Evolutionary conservation across 306 rosid species (phyloP).

Genomic region (Abrus pulchellus): DNA sequence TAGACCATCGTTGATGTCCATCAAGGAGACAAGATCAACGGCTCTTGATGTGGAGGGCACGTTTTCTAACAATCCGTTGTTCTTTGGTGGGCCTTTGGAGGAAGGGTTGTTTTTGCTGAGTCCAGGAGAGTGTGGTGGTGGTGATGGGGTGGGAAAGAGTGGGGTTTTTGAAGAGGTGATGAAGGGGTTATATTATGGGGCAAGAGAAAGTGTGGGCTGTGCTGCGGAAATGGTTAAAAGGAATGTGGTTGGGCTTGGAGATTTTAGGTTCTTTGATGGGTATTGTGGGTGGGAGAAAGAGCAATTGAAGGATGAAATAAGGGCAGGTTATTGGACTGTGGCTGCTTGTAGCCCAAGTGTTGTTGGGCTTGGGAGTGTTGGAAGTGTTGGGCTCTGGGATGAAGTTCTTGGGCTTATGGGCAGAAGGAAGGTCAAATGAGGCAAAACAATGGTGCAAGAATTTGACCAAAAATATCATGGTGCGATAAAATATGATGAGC

Average conservation of each 20-base stretch:
- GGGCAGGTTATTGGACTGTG: slow-evolving; percentile 84
- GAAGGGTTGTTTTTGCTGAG: slow-evolving; percentile 78
- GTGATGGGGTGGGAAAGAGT: slow-evolving; percentile 63
- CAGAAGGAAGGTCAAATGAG: slow-evolving; percentile 71
- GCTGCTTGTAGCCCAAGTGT: slow-evolving; percentile 92
- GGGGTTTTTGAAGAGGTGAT: slow-evolving; percentile 86
- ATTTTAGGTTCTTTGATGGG: slow-evolving; percentile 93
- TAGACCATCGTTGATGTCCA: slow-evolving; percentile 87
- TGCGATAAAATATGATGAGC: too few relatives aligned
- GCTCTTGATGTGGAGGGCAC: slow-evolving; percentile 67
- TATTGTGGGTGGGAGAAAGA: slow-evolving; percentile 91
- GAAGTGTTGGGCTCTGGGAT: slow-evolving; percentile 76
- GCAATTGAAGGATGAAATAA: slow-evolving; percentile 74
- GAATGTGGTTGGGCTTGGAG: slow-evolving; percentile 62
- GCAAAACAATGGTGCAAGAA: background rate
- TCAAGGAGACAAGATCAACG: slow-evolving; percentile 82
- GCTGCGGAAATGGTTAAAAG: slow-evolving; percentile 91
- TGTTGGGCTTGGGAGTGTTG: slow-evolving; percentile 59
- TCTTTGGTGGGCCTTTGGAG: slow-evolving; percentile 90
- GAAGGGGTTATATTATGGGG: slow-evolving; percentile 85
- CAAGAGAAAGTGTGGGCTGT: slow-evolving; percentile 82
- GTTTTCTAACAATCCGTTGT: slow-evolving; percentile 75
- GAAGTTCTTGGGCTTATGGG: slow-evolving; percentile 83
- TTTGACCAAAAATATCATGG: too few relatives aligned
- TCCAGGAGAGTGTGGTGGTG: slow-evolving; percentile 59